These are phyloP conservation scores for Myxozyma nipponensis DNA, from an alignment of 805 yeast genomes.

Conservation along the genomic window DNA sequence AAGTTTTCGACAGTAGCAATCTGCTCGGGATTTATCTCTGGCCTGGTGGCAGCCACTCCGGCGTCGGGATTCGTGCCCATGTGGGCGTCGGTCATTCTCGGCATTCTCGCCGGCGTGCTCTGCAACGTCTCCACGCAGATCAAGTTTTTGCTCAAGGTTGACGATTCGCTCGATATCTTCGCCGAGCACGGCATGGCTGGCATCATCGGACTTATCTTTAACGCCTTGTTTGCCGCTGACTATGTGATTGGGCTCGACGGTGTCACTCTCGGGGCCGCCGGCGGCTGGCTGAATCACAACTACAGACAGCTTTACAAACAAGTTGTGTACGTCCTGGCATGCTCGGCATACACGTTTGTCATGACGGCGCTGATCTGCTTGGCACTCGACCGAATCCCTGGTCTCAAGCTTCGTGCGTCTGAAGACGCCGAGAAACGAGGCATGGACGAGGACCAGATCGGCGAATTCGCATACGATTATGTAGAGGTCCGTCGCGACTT, in stretches of 20 bases:
- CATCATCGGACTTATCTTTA: slow-evolving; percentile 80
- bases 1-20: slow-evolving; percentile 94
- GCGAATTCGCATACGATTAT: slow-evolving; percentile 98
- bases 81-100: slow-evolving; percentile 86
- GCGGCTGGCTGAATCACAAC: slow-evolving; percentile 91
- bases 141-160: slow-evolving; percentile 75
- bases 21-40: slow-evolving; percentile 94
- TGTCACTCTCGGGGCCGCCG: slow-evolving; percentile 49
- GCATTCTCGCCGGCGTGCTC: slow-evolving; percentile 70
- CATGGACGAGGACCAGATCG: slow-evolving; percentile 94
- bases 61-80: slow-evolving; percentile 85
- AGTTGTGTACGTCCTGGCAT: slow-evolving; percentile 74
- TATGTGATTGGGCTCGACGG: slow-evolving; percentile 92
- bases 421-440: slow-evolving; percentile 86
- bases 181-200: slow-evolving; percentile 99
- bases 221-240: slow-evolving; percentile 80
- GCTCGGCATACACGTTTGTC: slow-evolving; percentile 66
- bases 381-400: slow-evolving; percentile 73
- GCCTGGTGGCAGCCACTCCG: slow-evolving; percentile 96
- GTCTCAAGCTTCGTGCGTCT: slow-evolving; percentile 70
- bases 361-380: slow-evolving; percentile 75
- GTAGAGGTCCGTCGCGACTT: slow-evolving; percentile 93
- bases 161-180: slow-evolving; percentile 88
- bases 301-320: slow-evolving; percentile 90
- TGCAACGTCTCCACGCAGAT: slow-evolving; percentile 90